Evolutionary conservation across 2,329 filamentous ascomycete species (phyloP), one percentile per base, ranked within the genome.

Genomic region (Sphaerulina populicola): DNA sequence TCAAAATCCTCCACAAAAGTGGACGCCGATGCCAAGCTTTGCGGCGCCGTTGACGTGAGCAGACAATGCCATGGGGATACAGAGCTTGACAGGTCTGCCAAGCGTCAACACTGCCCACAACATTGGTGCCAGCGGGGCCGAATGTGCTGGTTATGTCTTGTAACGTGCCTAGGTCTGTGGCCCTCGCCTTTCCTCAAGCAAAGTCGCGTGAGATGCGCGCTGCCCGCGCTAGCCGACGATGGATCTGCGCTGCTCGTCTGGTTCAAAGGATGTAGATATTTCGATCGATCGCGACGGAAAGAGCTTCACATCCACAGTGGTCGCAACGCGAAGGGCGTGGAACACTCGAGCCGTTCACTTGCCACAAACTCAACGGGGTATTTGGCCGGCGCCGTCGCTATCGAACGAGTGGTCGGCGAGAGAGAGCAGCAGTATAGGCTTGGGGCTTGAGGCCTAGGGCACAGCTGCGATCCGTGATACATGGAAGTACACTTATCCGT

Each of bases 1-100:
- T 18, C 18, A 18, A 18, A 18, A 18, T 42, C 15, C 38, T 49
- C 46, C 46, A 39, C 46, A 43, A 42, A 10, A 40, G 6, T 39
- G 6, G 14, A 21, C 45, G 39, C 14, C 21, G 37, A 23, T 38
- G 38, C 38, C 46, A 49, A 49, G 38, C 29, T 42, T 42, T 42
- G 46, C 30, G 38, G 37, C 46, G 30, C 18, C 18, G 37, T 40
- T 42, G 38, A 42, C 39, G 39, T 43, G 46, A 5, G 23, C 38
- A 43, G 30, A 49, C 46, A 49, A 49, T 49, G 46, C 27, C 27
- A 31, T 29, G 15, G 15, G 12, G 7, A 23, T 12, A 41, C 8
- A 18, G 14, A 18, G 18, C 11, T 27, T 27, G 18, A 35, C 31
- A 41, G 39, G 15, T 41, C 18, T 18, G 39, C 37, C 23, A 27